Conservation (phyloP, 202 grass and related monocot species). For the Elaeis oleifera region DNA sequence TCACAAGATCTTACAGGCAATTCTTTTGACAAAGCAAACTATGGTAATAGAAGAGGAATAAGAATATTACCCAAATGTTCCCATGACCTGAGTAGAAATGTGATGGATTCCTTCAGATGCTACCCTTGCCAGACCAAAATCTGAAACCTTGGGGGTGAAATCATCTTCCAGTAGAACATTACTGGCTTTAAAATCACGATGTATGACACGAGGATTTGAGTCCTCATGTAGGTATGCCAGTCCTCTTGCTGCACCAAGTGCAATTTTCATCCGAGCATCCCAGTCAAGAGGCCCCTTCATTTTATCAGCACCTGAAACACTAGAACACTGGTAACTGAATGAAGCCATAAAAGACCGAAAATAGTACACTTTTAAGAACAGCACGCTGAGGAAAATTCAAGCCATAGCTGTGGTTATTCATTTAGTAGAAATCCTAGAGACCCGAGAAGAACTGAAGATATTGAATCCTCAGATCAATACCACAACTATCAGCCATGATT, state of each 20-base stretch:
- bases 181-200: constrained; percentile 76
- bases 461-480: too few species aligned
- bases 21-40: background rate
- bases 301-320: constrained; percentile 44
- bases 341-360: too few species aligned
- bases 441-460: too few species aligned
- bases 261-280: constrained; percentile 63
- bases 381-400: too few species aligned
- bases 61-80: constrained; percentile 61
- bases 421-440: too few species aligned
- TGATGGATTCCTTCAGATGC: constrained; percentile 54
- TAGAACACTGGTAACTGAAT: background rate
- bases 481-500: too few species aligned
- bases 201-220: constrained; percentile 71
- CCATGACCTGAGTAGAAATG: constrained; percentile 79
- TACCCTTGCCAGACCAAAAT: constrained; percentile 67
- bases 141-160: constrained; percentile 69
- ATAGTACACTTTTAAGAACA: too few species aligned
- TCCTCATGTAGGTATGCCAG: constrained; percentile 76
- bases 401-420: too few species aligned
- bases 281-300: constrained; percentile 44
- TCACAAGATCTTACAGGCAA: background rate
- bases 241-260: constrained; percentile 59
- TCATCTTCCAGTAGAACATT: constrained; percentile 70
- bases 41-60: background rate